Evolutionary conservation across 805 yeast species (phyloP), one percentile per base, ranked within the genome.

Genomic region (Teunomyces pallodes): DNA sequence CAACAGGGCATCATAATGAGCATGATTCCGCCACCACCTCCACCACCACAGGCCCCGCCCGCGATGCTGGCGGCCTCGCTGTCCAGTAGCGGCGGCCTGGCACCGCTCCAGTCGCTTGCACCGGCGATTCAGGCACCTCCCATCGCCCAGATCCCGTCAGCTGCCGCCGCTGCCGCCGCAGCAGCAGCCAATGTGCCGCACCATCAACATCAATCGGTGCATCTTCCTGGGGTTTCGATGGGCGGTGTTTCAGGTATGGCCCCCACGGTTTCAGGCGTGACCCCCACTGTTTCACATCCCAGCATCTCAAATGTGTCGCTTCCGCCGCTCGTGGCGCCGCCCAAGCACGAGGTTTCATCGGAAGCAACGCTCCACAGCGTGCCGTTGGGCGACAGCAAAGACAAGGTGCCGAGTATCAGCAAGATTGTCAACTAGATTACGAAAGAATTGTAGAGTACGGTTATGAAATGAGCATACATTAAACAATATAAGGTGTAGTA

Each of bases 321-420:
- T n/a, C 36, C 36, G 10, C 36, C 36, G 24, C 36, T 33, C 36
- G 24, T 33, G 36, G 13, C 24, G n/a, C 36, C 36, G 2, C 1
- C 24, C 5, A 20, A 20, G 24, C 24, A 20, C 24, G 24, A 20
- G 24, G 24, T 20, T 20, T 20, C 5, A 20, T 6, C 24, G 24
- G 24, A 20, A 20, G 24, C 24, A 20, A 20, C 24, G 24, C 24
- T 50, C 38, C 43, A 46, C 42, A 52, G 52, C 28, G 41, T 52
- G 32, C 33, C 45, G 30, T 14, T 36, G 24, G 32, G 42, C n/a
- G 32, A 40, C 27, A 29, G 13, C 35, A 40, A 17, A 20, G 51
- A 50, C 27, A 53, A 50, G 42, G 54, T 53, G 36, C 52, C 56
- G 26, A 50, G 49, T 27, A 50, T 53, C 36, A 30, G 30, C 27